These are phyloP conservation scores for Triadica sebifera DNA, from an alignment of 345 rosid species.

Conservation along the genomic window DNA sequence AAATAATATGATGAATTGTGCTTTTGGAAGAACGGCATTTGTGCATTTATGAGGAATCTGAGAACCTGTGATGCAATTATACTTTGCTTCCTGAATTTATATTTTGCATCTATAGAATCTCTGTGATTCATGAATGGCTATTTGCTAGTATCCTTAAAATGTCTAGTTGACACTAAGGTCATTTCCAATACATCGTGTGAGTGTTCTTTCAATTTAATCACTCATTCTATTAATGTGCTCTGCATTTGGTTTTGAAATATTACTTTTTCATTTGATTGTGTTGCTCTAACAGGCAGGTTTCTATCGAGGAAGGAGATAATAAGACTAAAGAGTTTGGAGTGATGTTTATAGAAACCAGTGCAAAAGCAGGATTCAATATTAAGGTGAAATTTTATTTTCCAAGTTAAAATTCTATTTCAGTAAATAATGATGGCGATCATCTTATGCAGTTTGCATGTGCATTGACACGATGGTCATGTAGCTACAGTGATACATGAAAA, in stretches of 20 bases:
- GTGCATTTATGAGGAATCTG: not conserved
- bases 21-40: not conserved
- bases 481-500: no score
- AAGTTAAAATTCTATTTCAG: not conserved
- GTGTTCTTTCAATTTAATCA: not conserved
- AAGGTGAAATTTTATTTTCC: slow-evolving; percentile 46
- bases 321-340: slow-evolving; percentile 81
- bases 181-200: not conserved
- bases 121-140: not conserved
- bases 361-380: slow-evolving; percentile 91
- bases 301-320: slow-evolving; percentile 90
- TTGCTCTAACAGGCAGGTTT: slow-evolving; percentile 68
- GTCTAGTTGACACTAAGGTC: not conserved
- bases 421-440: not conserved
- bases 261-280: not conserved
- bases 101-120: not conserved
- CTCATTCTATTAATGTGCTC: not conserved
- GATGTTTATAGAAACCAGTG: slow-evolving; percentile 92
- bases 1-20: not conserved
- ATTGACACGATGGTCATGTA: not conserved
- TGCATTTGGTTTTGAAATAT: not conserved
- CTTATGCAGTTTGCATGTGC: not conserved
- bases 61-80: not conserved
- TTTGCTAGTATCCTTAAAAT: not conserved
- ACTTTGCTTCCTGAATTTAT: not conserved